These are phyloP conservation scores for Cercospora brassicicola DNA, from an alignment of 2,329 filamentous ascomycete genomes.

Conservation along the genomic window DNA sequence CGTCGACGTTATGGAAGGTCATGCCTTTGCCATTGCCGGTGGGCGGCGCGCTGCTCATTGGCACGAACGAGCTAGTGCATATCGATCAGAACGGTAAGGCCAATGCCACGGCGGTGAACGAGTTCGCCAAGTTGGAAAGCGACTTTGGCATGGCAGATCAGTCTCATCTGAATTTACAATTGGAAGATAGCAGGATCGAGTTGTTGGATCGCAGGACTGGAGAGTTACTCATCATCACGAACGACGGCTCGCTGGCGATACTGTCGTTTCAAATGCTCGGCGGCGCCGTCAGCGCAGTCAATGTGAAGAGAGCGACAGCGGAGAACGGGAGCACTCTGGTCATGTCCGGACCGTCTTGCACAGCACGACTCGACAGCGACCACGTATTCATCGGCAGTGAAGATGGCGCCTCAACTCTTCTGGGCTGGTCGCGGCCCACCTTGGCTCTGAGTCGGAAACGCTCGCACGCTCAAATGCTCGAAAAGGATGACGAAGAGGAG, in stretches of 20 bases:
- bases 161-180: constrained; percentile 71
- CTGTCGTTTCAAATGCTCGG: constrained; percentile 86
- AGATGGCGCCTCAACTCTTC: constrained; percentile 72
- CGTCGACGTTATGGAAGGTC: constrained; percentile 81
- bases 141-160: constrained; percentile 85
- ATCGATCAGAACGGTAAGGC: constrained; percentile 94
- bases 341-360: constrained; percentile 64
- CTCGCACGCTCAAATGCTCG: constrained; percentile 60
- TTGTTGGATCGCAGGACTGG: constrained; percentile 73
- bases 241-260: constrained; percentile 71
- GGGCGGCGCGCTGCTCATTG: constrained; percentile 82
- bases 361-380: constrained; percentile 66
- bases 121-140: constrained; percentile 79
- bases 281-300: constrained; percentile 82
- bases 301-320: constrained; percentile 63
- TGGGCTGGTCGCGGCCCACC: constrained; percentile 75
- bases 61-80: constrained; percentile 87
- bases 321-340: constrained; percentile 66
- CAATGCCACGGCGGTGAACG: constrained; percentile 88
- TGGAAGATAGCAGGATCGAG: constrained; percentile 80
- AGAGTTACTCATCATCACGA: constrained; percentile 80
- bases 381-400: constrained; percentile 84
- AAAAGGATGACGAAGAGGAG: constrained; percentile 49
- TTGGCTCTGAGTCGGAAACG: constrained; percentile 63
- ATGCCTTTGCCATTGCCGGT: constrained; percentile 81